Evolutionary conservation across 208 protist species (phyloP), one percentile per base, ranked within the genome.

Genomic region (Leishmania tarentolae): DNA sequence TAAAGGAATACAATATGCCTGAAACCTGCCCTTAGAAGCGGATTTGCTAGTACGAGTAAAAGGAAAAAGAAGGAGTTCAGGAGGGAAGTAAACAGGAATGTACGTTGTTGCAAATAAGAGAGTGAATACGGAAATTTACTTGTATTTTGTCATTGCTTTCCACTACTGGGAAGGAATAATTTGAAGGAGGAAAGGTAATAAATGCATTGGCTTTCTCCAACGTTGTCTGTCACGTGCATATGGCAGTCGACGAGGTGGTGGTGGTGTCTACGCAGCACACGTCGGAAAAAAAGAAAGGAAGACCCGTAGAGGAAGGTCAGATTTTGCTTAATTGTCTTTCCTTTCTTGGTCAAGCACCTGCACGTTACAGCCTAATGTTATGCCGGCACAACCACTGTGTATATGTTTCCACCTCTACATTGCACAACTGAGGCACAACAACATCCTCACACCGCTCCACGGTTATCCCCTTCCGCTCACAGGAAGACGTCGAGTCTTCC

Each of bases 381-480:
- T 81, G 76, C 28, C 78, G 59, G 8, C 75, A 69, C 9, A 92
- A 17, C 91, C 94, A 96, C 77, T 89, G 68, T 17, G 74, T n/a
- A 75, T 95, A 95, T 6, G 87, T 88, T 66, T 92, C 80, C 28
- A 79, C 77, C 6, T 83, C 77, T 0, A 65, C 15, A 52, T 68
- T 79, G 65, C 52, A 59, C 42, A 89, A 9, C 7, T 63, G 63
- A 13, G 88, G 83, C 4, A 97, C 87, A 46, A 96, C 93, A 2
- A 83, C 84, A 70, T 91, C 91, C 50, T 96, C 92, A 70, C 94
- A 97, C 0, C 94, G 89, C 75, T 94, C 92, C 44, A 97, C 94
- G 3, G 86, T 78, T 56, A 97, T 94, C 9, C 94, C 94, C 28
- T 44, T 74, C 71, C 75, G 68, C 46, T 46, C 76, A 4, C 59